Evolutionary conservation across 2,329 filamentous ascomycete species (phyloP), one percentile per base, ranked within the genome.

Genomic region (Colletotrichum spaethianum): DNA sequence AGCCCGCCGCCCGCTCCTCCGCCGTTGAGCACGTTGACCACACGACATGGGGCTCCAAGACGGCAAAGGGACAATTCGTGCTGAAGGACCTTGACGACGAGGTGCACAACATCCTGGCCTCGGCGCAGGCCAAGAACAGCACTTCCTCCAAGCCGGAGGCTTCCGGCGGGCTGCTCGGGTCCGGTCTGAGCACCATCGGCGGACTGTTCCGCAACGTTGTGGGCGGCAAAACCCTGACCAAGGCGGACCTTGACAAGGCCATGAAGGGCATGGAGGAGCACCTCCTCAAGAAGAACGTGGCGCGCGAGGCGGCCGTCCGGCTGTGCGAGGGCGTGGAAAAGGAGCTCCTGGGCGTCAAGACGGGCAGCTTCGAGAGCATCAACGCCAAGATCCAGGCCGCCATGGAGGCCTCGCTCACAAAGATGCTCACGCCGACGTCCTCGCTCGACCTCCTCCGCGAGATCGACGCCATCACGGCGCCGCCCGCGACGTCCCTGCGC

Each of bases 191-290:
- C 79, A 93, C 94, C 18, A 93, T 98, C 74, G 92, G 94, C 65
- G 94, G 94, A 23, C 89, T 98, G 68, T 98, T 99, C 86, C 91
- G 94, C 75, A 98, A 98, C 79, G 93, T 99, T 48, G 93, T 99
- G 0, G 96, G 96, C 66, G 96, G 97, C 74, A 98, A 98, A 86
- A 94, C 93, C 0, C 85, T 99, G 78, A 97, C 94, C 1, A 94
- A 95, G 80, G 90, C 93, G 75, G 96, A 98, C 78, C 88, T 99
- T 28, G 93, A 94, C 74, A 97, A 97, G 81, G 94, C 96, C 2
- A 92, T 99, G 85, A 96, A 96, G 83, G 93, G 93, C 40, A 98
- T 99, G 94, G 94, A 98, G 80, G 94, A 98, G 69, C 96, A 98
- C 81, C 86, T 99, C 8, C 84, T 99, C 72, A 92, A 93, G 83